Base-by-base conservation (phyloP, 1,284 basidiomycete genomes). In the Mycena citricolor region DNA sequence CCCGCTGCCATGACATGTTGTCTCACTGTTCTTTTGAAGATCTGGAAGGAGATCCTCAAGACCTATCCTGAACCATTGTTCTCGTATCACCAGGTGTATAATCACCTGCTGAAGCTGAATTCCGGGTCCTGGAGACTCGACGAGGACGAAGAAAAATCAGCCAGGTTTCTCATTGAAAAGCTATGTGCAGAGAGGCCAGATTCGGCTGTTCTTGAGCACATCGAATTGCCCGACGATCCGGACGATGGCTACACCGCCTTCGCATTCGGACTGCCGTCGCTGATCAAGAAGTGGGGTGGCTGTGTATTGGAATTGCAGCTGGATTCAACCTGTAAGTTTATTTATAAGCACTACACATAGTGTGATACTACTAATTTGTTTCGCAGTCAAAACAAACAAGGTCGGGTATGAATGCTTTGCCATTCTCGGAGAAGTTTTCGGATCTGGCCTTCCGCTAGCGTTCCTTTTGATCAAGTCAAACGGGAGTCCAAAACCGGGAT, bases 261-360 rank as follows among this genome's bases (percentile, higher is more conserved):
- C 11, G 44, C 41, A 20, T 54, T 54, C 26, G 38, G 28, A 1
- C 23, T 54, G 24, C 48, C 44, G 14, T 20, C 37, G 14, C 2
- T 54, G 12, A 20, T 54, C 5, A 26, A 21, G 6, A 43, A 47
- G 26, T 54, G 44, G 33, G 28, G 31, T 24, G 44, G 32, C 14
- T 29, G 20, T 20, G 37, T 54, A 23, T 35, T 44, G 21, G 49
- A 54, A 21, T 22, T 50, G 17, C 28, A 43, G 1, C 30, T 53
- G 17, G 51, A 53, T 31, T 53, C 51, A 12, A 42, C 44, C 3
- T 54, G 48, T 50, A 39, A 42, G 51, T 40, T n/a, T 14, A 20
- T 24, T 32, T 10, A 41, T 28, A n/a, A n/a, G n/a, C n/a, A n/a
- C n/a, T n/a, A n/a, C 19, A 28, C 19, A 20, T 23, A 3, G 23